phyloP scores from a whole-genome alignment of 2,329 filamentous ascomycete species.

The Pseudofabraea citricarpa region DNA sequence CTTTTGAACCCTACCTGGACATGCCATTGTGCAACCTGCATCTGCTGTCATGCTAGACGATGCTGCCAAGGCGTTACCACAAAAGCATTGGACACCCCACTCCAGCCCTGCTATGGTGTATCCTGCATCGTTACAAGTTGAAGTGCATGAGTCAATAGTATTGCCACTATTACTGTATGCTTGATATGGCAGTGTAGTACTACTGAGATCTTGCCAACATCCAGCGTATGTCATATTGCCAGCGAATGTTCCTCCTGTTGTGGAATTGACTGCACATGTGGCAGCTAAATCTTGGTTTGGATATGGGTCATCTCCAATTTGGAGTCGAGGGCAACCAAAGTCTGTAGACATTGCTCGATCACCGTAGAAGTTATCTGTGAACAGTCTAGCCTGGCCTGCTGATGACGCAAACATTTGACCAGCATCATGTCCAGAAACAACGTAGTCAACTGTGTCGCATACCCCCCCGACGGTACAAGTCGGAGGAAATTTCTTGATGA shows the following conservation, averaged over 20 bases:
- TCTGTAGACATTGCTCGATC: constrained; percentile 28
- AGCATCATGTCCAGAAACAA: constrained; percentile 29
- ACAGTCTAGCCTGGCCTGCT: constrained; percentile 30
- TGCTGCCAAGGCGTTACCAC: not conserved
- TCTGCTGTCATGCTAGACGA: not conserved
- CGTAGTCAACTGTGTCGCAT: constrained; percentile 30
- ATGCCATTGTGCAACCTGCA: constrained; percentile 1
- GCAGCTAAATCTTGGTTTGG: constrained; percentile 21
- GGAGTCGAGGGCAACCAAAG: constrained; percentile 30
- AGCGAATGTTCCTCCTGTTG: not conserved
- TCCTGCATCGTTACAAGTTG: constrained; percentile 17
- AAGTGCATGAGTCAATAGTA: constrained; percentile 23
- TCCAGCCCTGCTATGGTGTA: constrained; percentile 31
- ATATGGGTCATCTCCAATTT: constrained; percentile 27
- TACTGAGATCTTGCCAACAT: constrained; percentile 29
- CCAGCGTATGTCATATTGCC: constrained; percentile 31
- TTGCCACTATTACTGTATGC: not conserved
- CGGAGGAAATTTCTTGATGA: constrained; percentile 29
- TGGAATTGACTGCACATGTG: no score
- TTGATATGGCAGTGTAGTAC: constrained; percentile 18
- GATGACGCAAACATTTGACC: constrained; percentile 29
- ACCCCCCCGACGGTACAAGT: constrained; percentile 13
- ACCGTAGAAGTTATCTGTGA: constrained; percentile 33
- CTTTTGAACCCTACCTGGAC: no score
- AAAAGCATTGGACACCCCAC: constrained; percentile 8